Conservation (phyloP, 306 rosid genomes). For the Fragaria vesca region DNA sequence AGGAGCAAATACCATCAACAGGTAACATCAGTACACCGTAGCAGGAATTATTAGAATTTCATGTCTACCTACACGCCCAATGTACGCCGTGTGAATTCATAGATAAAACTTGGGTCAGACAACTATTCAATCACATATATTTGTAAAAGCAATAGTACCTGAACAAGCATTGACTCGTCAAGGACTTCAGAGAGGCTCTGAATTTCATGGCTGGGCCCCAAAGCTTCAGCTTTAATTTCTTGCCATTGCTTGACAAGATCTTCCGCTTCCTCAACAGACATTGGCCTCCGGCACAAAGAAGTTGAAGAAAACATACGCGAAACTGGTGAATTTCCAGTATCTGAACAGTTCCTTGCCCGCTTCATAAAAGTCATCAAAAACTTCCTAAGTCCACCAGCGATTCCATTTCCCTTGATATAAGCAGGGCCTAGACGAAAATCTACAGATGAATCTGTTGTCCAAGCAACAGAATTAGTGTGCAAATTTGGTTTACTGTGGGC, state of each 20-base stretch:
- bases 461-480: conserved; percentile 30
- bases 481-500: conserved; percentile 37
- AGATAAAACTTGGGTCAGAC: not conserved
- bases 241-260: conserved; percentile 92
- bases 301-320: conserved; percentile 37
- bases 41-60: not conserved
- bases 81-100: not conserved
- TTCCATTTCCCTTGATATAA: conserved; percentile 43
- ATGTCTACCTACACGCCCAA: not conserved
- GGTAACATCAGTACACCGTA: not conserved
- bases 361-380: conserved; percentile 44
- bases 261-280: conserved; percentile 92
- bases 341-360: conserved; percentile 39
- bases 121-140: conserved; percentile 2
- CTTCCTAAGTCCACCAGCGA: conserved; percentile 49
- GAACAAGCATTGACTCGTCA: conserved; percentile 88
- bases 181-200: conserved; percentile 68
- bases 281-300: conserved; percentile 41
- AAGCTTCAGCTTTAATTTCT: conserved; percentile 80
- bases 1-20: not conserved
- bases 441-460: conserved; percentile 48
- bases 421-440: conserved; percentile 53
- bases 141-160: conserved; percentile 49
- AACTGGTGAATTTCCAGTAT: conserved; percentile 34
- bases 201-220: conserved; percentile 83